A percentile compares a stretch with the other conserved stretches of the same genome.
Evolutionary conservation across 768 basidiomycete species (phyloP).

Genomic region (Termitomyces sp.): DNA sequence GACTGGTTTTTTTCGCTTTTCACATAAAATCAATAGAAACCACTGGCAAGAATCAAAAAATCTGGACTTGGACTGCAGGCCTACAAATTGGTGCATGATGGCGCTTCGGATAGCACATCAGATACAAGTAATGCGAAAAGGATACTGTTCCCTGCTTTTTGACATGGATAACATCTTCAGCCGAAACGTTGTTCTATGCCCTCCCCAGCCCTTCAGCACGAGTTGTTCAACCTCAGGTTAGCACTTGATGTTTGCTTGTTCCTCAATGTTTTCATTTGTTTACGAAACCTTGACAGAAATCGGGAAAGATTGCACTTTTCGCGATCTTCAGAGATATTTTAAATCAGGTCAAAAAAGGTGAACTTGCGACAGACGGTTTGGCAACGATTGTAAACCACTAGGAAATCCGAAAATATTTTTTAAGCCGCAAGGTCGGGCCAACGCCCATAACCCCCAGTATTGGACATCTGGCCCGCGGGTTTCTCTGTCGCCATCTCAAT

Average conservation of each 20-base stretch:
- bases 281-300: constrained; percentile 3
- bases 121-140: background rate
- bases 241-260: constrained; percentile 4
- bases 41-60: background rate
- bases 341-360: constrained; percentile 4
- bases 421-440: no score
- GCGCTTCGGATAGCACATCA: constrained; percentile 12
- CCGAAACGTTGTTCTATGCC: constrained; percentile 70
- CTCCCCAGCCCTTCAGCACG: constrained; percentile 74
- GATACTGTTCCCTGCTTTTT: background rate
- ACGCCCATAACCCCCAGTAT: no score
- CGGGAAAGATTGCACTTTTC: constrained; percentile 10
- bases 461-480: background rate
- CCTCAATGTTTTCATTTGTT: background rate
- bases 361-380: constrained; percentile 8
- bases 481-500: no score
- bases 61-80: constrained; percentile 36
- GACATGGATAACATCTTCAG: background rate
- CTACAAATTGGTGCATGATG: constrained; percentile 42
- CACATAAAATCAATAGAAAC: constrained; percentile 4
- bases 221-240: constrained; percentile 68
- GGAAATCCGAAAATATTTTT: background rate
- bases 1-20: background rate
- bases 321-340: constrained; percentile 1
- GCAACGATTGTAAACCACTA: background rate